Percentiles rank a stretch among this genome's conserved stretches.
Conservation (phyloP, 2,329 filamentous ascomycete species). For the Endoconidiophora laricicola region DNA sequence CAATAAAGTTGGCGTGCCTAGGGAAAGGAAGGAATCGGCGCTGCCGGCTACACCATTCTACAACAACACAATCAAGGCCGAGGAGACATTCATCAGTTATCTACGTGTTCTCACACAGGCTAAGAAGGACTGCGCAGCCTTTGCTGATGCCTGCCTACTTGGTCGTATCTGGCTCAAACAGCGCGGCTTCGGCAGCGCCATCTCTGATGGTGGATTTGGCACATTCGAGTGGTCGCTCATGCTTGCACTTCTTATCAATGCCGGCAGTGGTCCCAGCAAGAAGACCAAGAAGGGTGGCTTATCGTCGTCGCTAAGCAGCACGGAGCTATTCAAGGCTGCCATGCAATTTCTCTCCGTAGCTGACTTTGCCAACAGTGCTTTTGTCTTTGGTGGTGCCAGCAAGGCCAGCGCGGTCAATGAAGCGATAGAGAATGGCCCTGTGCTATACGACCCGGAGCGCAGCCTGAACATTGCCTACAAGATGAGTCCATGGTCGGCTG, state of each 20-base stretch:
- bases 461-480: conserved; percentile 77
- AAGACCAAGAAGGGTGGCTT: conserved; percentile 41
- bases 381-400: conserved; percentile 28
- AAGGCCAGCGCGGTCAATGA: conserved; percentile 19
- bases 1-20: conserved; percentile 38
- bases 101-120: conserved; percentile 58
- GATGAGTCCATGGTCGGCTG: conserved; percentile 75
- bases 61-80: conserved; percentile 69
- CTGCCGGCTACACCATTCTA: conserved; percentile 58
- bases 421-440: conserved; percentile 36
- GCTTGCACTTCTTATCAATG: conserved; percentile 62
- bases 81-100: conserved; percentile 57
- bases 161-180: conserved; percentile 82
- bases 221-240: conserved; percentile 81
- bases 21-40: conserved; percentile 25
- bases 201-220: conserved; percentile 73
- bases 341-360: conserved; percentile 71
- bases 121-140: conserved; percentile 52
- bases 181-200: conserved; percentile 55
- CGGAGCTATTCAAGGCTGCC: conserved; percentile 85
- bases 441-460: conserved; percentile 61
- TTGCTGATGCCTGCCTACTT: conserved; percentile 69
- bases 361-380: conserved; percentile 53
- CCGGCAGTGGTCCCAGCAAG: conserved; percentile 33
- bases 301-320: conserved; percentile 68